A percentile compares a stretch with the other conserved stretches of the same genome.
Conservation (phyloP, 345 rosid species). For the Aquilaria sinensis region DNA sequence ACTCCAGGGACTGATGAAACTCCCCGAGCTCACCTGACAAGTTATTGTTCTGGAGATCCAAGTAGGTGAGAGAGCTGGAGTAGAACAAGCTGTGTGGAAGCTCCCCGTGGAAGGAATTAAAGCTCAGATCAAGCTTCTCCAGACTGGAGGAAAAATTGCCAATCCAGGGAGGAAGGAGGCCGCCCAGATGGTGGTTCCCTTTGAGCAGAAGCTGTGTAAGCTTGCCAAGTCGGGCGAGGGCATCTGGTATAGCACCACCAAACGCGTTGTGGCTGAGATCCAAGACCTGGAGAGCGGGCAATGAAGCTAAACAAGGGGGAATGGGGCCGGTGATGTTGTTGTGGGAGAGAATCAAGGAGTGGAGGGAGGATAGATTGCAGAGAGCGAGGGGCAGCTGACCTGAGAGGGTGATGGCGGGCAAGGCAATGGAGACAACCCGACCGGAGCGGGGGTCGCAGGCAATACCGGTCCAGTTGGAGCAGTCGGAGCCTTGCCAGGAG, state of each 20-base stretch:
- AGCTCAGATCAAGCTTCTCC: conserved; percentile 66
- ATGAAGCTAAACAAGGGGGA: conserved; percentile 57
- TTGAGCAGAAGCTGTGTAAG: conserved; percentile 52
- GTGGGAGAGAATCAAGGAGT: conserved; percentile 42
- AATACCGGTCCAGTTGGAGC: conserved; percentile 73
- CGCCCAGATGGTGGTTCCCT: conserved; percentile 52
- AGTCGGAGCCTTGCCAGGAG: conserved; percentile 64
- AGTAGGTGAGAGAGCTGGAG: conserved; percentile 44
- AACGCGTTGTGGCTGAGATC: conserved; percentile 66
- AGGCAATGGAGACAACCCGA: conserved; percentile 49
- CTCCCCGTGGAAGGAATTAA: conserved; percentile 60
- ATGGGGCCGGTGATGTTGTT: conserved; percentile 54
- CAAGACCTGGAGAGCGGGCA: conserved; percentile 48
- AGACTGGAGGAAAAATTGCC: conserved; percentile 51
- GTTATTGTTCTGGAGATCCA: conserved; percentile 61
- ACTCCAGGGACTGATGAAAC: conserved; percentile 52
- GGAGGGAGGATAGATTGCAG: conserved; percentile 52
- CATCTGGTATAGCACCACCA: conserved; percentile 46
- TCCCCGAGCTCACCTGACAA: conserved; percentile 55
- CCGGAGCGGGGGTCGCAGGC: conserved; percentile 53
- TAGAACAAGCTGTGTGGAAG: conserved; percentile 50
- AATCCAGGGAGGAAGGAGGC: conserved; percentile 55
- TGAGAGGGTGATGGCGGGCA: conserved; percentile 47
- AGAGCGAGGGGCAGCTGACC: conserved; percentile 56
- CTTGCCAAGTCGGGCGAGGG: conserved; percentile 36